A percentile compares a stretch with the other conserved stretches of the same genome.
These are phyloP conservation scores for Neurospora sp. DNA, from an alignment of 495 filamentous ascomycete species.

Conservation along the genomic window DNA sequence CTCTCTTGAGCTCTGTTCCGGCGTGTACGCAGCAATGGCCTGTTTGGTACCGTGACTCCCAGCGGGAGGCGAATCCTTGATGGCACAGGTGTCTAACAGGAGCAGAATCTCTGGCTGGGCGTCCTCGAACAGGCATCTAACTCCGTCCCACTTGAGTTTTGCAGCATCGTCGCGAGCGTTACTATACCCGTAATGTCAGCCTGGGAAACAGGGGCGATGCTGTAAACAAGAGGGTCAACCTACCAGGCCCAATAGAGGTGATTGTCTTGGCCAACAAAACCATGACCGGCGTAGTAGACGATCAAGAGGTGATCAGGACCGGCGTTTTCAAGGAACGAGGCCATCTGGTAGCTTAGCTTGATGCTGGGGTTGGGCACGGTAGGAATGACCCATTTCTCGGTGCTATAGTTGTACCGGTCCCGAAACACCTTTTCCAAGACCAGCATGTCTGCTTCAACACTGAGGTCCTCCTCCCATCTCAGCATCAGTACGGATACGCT, in stretches of 20 bases:
- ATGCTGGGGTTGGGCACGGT: slow-evolving; percentile 38
- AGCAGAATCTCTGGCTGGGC: slow-evolving; percentile 40
- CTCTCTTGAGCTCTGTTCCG: slow-evolving; percentile 36
- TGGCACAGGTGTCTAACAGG: slow-evolving; percentile 36
- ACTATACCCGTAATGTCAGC: slow-evolving; percentile 19
- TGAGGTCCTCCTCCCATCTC: slow-evolving; percentile 45
- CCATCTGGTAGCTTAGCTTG: slow-evolving; percentile 43
- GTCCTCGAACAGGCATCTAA: slow-evolving; percentile 41
- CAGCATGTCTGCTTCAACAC: slow-evolving; percentile 37
- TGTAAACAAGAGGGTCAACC: slow-evolving; percentile 12
- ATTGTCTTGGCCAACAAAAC: slow-evolving; percentile 38
- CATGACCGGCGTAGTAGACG: slow-evolving; percentile 47
- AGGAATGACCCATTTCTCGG: slow-evolving; percentile 43
- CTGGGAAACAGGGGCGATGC: background rate
- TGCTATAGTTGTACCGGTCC: slow-evolving; percentile 44
- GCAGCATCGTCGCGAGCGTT: slow-evolving; percentile 31
- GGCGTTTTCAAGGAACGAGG: slow-evolving; percentile 40
- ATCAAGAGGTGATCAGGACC: slow-evolving; percentile 44
- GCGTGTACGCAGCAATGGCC: slow-evolving; percentile 42
- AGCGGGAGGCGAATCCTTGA: slow-evolving; percentile 30
- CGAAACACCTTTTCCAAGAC: slow-evolving; percentile 40
- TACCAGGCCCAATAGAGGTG: slow-evolving; percentile 49
- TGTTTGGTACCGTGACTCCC: slow-evolving; percentile 43
- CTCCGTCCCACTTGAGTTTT: slow-evolving; percentile 38
- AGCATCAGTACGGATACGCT: slow-evolving; percentile 43